Evolutionary conservation across 2,329 filamentous ascomycete genomes (phyloP).

Genomic region (Simplicillium aogashimaense): DNA sequence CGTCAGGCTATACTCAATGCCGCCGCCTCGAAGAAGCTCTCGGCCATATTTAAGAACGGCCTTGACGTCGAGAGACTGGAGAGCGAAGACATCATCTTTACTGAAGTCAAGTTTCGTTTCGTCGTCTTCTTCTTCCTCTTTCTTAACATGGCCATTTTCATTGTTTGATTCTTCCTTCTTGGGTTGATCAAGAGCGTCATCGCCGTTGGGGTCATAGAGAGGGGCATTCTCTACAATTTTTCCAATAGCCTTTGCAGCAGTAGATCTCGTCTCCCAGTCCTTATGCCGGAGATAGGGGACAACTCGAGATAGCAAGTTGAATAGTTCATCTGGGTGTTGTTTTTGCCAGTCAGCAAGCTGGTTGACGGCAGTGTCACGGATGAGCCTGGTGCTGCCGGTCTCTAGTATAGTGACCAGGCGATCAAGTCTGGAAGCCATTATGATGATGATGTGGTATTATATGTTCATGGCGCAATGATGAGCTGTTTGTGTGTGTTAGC

Average conservation of each 20-base stretch:
- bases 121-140: conserved; percentile 47
- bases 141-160: conserved; percentile 36
- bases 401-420: conserved; percentile 65
- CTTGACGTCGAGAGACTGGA: conserved; percentile 67
- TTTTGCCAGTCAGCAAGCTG: conserved; percentile 98
- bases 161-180: conserved; percentile 32
- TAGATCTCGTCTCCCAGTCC: conserved; percentile 93
- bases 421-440: conserved; percentile 8
- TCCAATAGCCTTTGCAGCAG: conserved; percentile 86
- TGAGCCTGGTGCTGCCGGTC: conserved; percentile 91
- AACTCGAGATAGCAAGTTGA: conserved; percentile 86
- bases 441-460: not conserved
- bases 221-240: conserved; percentile 88
- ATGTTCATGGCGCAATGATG: not conserved
- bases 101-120: conserved; percentile 17
- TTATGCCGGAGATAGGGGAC: conserved; percentile 93
- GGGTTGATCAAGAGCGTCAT: conserved; percentile 41
- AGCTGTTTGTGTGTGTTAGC: not conserved
- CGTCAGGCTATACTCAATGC: conserved; percentile 76
- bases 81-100: conserved; percentile 55
- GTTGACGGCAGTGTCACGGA: conserved; percentile 92
- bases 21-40: conserved; percentile 73
- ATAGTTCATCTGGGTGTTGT: conserved; percentile 92
- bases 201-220: conserved; percentile 76
- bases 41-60: conserved; percentile 76